These are phyloP conservation scores for Metroxylon sagu DNA, from an alignment of 176 grass and related monocot genomes.

Conservation along the genomic window DNA sequence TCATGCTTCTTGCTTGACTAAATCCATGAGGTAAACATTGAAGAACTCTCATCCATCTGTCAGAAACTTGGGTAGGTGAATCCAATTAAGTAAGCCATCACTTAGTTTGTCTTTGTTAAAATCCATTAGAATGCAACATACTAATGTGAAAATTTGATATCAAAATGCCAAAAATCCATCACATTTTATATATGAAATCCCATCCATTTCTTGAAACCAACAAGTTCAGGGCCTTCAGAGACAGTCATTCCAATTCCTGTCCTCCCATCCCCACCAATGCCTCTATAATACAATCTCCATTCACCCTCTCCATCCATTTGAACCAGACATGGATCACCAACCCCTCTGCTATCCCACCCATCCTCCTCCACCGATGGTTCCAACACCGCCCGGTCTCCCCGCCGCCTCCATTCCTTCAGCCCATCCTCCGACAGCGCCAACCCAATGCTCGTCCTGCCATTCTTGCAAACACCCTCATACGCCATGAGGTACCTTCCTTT, in stretches of 20 bases:
- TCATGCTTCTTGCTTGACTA: too few relatives aligned
- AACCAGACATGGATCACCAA: conserved; percentile 55
- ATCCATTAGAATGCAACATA: too few relatives aligned
- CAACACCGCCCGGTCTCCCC: conserved; percentile 33
- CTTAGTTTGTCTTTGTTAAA: too few relatives aligned
- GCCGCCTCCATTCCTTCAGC: conserved; percentile 65
- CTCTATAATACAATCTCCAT: conserved; percentile 70
- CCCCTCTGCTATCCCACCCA: conserved; percentile 53
- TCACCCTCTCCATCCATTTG: conserved; percentile 69
- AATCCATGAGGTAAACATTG: too few relatives aligned
- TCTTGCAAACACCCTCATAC: conserved; percentile 48
- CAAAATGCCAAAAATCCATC: neutral
- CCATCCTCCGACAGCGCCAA: conserved; percentile 54
- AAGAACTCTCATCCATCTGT: too few relatives aligned
- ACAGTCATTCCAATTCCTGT: conserved; percentile 57
- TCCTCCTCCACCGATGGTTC: conserved; percentile 29
- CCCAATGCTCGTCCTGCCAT: conserved; percentile 46
- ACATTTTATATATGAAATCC: conserved; percentile 46
- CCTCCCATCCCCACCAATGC: conserved; percentile 35
- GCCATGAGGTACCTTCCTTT: conserved; percentile 50
- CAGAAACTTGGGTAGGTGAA: too few relatives aligned
- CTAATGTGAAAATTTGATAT: too few relatives aligned
- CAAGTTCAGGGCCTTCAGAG: conserved; percentile 46
- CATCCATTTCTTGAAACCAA: conserved; percentile 55
- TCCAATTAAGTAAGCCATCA: too few relatives aligned